Base-by-base conservation (phyloP, 371 early-diverging fungal species). In the Rhizopus arrhizus region DNA sequence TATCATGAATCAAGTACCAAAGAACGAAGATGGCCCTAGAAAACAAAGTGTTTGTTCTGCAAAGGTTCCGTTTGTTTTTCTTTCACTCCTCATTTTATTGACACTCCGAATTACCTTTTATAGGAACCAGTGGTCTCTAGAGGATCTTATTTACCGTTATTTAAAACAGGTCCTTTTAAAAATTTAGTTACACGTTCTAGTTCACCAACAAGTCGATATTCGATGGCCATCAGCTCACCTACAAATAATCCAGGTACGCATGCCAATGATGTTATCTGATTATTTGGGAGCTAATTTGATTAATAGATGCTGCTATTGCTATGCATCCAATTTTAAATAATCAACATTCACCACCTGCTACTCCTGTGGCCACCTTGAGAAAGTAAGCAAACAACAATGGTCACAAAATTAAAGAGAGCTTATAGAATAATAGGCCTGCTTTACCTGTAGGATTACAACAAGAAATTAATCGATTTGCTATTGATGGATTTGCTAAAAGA, bases 401-500 rank as follows among this genome's bases (percentile, higher is more conserved):
- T 34, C 12, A 10, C 10, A 11, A n/a, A 13, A 4, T 12, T 15
- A 33, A 52, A 41, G 16, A 22, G 28, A 36, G 9, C 3, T 5
- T 54, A 48, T 11, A 22, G 22, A 22, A 22, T 22, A 22, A 42
- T 77, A 83, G 68, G 73, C 79, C 66, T 43, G 65, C 78, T 32
- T 72, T 89, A 28, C 91, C 94, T n/a, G 65, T 75, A 34, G 85
- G 85, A 56, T 68, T 93, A 49, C 84, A 85, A 58, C 61, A 81
- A 9, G 90, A 94, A 49, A 89, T 94, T n/a, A 84, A 73, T 38
- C 84, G 89, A 63, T 94, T 93, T 70, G 80, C 87, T 15, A 93
- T 96, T 61, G 92, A 93, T 42, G 93, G 95, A 0, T 97, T 93
- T 80, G 97, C 97, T 8, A 78, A 86, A 72, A 91, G 91, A 64